Conservation (phyloP, 495 filamentous ascomycete species). For the Xylaria bambusicola region DNA sequence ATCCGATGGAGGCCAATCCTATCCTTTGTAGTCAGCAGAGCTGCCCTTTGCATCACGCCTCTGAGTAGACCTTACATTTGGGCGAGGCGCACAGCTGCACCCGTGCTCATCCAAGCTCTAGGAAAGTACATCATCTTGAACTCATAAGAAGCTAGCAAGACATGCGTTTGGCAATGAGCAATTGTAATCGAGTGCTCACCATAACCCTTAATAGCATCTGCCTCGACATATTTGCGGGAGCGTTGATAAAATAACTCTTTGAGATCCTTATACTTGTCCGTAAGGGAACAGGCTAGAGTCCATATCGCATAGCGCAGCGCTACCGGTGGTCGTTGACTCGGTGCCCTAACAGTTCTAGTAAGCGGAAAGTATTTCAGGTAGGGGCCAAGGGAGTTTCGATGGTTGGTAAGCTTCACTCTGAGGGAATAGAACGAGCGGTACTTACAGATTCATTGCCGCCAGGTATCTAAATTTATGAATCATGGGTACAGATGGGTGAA, state of each 20-base stretch:
- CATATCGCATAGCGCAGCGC: constrained; percentile 93
- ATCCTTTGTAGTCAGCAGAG: constrained; percentile 16
- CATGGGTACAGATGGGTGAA: constrained; percentile 82
- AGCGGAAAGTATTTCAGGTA: constrained; percentile 22
- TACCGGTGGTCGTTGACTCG: constrained; percentile 82
- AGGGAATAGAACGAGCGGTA: not conserved
- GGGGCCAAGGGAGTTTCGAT: no score
- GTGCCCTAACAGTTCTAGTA: constrained; percentile 51
- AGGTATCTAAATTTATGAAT: constrained; percentile 86
- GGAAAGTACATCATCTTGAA: constrained; percentile 99
- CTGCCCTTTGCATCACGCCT: not conserved
- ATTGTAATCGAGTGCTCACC: constrained; percentile 84
- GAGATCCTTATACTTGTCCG: constrained; percentile 74
- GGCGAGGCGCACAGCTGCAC: constrained; percentile 70
- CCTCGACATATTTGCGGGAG: constrained; percentile 84
- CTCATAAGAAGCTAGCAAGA: constrained; percentile 79
- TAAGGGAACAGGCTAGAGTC: constrained; percentile 80
- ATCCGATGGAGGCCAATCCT: constrained; percentile 86
- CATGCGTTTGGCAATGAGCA: constrained; percentile 79
- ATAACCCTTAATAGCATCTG: constrained; percentile 89
- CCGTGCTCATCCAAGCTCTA: constrained; percentile 90
- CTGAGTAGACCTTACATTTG: constrained; percentile 63
- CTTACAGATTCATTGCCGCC: constrained; percentile 75
- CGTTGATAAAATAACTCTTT: constrained; percentile 85
- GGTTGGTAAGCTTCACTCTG: no score